A percentile compares a stretch with the other conserved stretches of the same genome.
Conservation (phyloP, 768 basidiomycete genomes). For the Rhizopogon roseolus region DNA sequence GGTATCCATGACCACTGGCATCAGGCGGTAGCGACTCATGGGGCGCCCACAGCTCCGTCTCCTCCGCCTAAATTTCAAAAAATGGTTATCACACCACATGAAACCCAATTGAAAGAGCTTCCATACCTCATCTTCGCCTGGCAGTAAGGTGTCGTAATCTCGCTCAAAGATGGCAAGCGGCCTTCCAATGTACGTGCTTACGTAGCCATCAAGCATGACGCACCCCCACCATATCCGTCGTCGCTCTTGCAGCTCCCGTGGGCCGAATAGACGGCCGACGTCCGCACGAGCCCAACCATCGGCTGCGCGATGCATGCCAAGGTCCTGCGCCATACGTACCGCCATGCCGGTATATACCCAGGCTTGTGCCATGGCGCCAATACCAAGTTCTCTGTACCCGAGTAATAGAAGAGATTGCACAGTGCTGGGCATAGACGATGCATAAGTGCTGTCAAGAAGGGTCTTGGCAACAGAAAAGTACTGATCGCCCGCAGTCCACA, state of each 20-base stretch:
- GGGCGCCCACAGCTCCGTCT: conserved; percentile 50
- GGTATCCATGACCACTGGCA: conserved; percentile 24
- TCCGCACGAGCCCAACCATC: conserved; percentile 69
- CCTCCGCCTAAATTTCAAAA: conserved; percentile 46
- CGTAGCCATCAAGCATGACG: conserved; percentile 74
- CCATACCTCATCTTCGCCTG: conserved; percentile 54
- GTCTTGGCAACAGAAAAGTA: conserved; percentile 65
- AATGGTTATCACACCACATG: neutral
- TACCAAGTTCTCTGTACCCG: conserved; percentile 82
- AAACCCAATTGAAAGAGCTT: neutral
- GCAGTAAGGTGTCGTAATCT: conserved; percentile 72
- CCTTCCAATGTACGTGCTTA: conserved; percentile 75
- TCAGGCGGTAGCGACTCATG: conserved; percentile 31
- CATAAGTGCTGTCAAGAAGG: conserved; percentile 62
- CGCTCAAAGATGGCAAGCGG: conserved; percentile 70
- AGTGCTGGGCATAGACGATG: conserved; percentile 67
- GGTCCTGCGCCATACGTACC: conserved; percentile 87
- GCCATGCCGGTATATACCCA: conserved; percentile 89
- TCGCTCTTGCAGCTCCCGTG: conserved; percentile 63
- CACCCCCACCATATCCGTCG: conserved; percentile 77
- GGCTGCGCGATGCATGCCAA: conserved; percentile 78
- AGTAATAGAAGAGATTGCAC: conserved; percentile 78
- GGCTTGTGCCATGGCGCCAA: conserved; percentile 84
- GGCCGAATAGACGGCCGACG: conserved; percentile 53
- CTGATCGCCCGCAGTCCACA: conserved; percentile 80